Conservation (phyloP, 2,329 filamentous ascomycete genomes). For the Exserohilum turcica region DNA sequence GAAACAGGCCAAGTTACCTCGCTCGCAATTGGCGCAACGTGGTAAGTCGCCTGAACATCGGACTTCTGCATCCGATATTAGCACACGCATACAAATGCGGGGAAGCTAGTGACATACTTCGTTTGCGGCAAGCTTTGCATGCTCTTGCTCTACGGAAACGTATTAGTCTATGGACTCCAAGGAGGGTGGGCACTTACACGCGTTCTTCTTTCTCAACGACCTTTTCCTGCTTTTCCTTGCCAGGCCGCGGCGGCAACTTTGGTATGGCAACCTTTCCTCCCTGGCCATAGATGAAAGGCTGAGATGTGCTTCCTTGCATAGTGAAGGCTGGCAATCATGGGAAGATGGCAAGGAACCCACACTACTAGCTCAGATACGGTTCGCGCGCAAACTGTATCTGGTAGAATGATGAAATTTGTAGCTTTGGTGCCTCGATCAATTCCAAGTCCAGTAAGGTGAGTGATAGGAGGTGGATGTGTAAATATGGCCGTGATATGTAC, state of each 20-base stretch:
- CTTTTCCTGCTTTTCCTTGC: constrained; percentile 4
- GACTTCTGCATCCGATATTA: constrained; percentile 21
- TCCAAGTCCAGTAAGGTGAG: neutral
- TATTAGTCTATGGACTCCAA: constrained; percentile 2
- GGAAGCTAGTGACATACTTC: constrained; percentile 17
- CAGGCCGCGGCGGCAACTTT: constrained; percentile 14
- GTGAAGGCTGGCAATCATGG: neutral
- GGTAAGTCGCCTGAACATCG: constrained; percentile 34
- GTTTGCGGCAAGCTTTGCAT: constrained; percentile 30
- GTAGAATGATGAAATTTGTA: neutral
- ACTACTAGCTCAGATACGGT: constrained; percentile 1
- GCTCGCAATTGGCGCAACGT: constrained; percentile 24
- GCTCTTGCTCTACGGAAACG: constrained; percentile 19
- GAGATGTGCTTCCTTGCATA: constrained; percentile 5
- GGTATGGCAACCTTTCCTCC: constrained; percentile 23
- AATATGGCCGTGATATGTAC: neutral
- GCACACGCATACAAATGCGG: neutral
- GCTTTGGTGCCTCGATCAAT: neutral
- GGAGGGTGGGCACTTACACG: constrained; percentile 16
- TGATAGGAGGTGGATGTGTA: neutral
- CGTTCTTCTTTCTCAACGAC: constrained; percentile 23
- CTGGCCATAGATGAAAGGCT: constrained; percentile 2
- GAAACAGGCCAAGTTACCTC: constrained; percentile 17
- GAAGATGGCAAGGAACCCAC: neutral
- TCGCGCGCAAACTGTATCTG: constrained; percentile 1